Percentiles rank a stretch among this genome's conserved stretches.
Conservation (phyloP, 345 rosid species). For the Euphorbia pulcherrima region DNA sequence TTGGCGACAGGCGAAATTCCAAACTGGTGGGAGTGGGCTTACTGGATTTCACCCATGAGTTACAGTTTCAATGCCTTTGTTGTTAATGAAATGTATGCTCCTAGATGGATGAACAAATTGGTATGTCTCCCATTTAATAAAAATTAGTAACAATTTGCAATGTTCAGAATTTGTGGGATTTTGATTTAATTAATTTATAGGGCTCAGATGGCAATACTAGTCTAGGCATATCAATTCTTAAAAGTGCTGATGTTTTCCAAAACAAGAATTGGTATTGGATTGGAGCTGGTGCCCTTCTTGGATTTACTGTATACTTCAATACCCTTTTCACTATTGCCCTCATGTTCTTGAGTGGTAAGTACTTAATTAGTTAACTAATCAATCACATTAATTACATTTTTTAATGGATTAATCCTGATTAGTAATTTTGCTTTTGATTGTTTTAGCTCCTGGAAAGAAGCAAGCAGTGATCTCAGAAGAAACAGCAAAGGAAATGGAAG, state of each 20-base stretch:
- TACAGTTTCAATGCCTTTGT: conserved; percentile 64
- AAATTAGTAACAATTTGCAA: too few species aligned
- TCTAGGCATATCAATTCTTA: conserved; percentile 8
- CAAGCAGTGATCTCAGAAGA: conserved; percentile 66
- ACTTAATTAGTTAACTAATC: too few species aligned
- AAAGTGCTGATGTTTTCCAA: conserved; percentile 6
- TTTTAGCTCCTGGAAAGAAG: conserved; percentile 58
- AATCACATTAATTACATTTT: too few species aligned
- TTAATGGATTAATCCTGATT: conserved; percentile 3
- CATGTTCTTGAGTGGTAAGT: conserved; percentile 63
- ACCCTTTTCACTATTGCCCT: conserved; percentile 67
- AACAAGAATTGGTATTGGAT: conserved; percentile 76
- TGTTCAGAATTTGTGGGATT: background rate
- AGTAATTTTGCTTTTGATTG: background rate
- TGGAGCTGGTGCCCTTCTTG: conserved; percentile 56
- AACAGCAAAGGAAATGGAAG: conserved; percentile 34
- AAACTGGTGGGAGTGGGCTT: conserved; percentile 82
- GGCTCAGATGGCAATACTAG: background rate
- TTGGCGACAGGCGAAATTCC: conserved; percentile 70
- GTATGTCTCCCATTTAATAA: conserved; percentile 29
- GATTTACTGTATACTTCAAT: conserved; percentile 66
- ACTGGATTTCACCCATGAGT: conserved; percentile 82
- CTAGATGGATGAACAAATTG: conserved; percentile 71
- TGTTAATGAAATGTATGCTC: conserved; percentile 69
- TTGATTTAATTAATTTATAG: background rate